A percentile compares a stretch with the other conserved stretches of the same genome.
These are phyloP conservation scores for Phaseolus lunatus DNA, from an alignment of 306 rosid species.

Conservation along the genomic window DNA sequence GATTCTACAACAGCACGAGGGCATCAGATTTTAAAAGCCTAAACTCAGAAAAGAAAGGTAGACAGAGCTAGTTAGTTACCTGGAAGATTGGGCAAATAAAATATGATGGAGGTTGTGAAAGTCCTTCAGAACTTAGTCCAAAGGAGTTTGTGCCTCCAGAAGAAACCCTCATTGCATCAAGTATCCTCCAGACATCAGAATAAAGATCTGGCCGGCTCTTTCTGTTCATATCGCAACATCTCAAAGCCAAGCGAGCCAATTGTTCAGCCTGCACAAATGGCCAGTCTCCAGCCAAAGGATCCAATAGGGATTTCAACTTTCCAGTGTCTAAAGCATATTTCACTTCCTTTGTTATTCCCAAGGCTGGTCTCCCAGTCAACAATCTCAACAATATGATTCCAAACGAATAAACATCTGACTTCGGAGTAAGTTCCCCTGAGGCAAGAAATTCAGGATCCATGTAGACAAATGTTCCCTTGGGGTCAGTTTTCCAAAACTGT, in stretches of 20 bases:
- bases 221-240: slow-evolving; percentile 80
- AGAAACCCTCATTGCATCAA: slow-evolving; percentile 81
- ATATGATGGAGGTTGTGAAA: slow-evolving; percentile 76
- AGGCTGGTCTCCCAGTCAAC: slow-evolving; percentile 80
- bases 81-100: slow-evolving; percentile 91
- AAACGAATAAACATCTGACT: slow-evolving; percentile 91
- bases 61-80: slow-evolving; percentile 54
- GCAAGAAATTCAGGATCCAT: slow-evolving; percentile 88
- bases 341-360: slow-evolving; percentile 78
- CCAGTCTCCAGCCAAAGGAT: slow-evolving; percentile 98
- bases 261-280: slow-evolving; percentile 90
- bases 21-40: background rate
- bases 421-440: slow-evolving; percentile 79
- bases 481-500: slow-evolving; percentile 63
- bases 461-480: slow-evolving; percentile 73
- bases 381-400: slow-evolving; percentile 80
- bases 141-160: slow-evolving; percentile 65
- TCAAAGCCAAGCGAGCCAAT: slow-evolving; percentile 75
- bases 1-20: slow-evolving; percentile 15
- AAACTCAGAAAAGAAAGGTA: background rate
- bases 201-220: slow-evolving; percentile 75
- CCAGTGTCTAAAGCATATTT: slow-evolving; percentile 70
- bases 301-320: slow-evolving; percentile 68
- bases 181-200: slow-evolving; percentile 83
- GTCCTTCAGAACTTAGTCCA: slow-evolving; percentile 66